Evolutionary conservation across 2,329 filamentous ascomycete species (phyloP), one percentile per base, ranked within the genome.

Genomic region (Fusarium acutatum): DNA sequence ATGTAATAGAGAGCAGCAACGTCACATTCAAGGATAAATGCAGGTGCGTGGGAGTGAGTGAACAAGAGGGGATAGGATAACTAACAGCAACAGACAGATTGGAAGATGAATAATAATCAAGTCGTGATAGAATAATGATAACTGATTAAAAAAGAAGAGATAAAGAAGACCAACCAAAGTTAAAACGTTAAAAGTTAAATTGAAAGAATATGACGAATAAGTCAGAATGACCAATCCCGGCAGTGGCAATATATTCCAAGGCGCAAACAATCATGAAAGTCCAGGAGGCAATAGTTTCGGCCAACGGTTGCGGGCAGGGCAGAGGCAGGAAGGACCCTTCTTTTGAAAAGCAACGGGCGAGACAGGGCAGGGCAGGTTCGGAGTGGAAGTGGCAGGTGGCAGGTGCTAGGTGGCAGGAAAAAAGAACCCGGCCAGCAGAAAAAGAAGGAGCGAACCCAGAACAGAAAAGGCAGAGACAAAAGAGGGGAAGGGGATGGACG

Each of bases 161-260:
- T 43, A 73, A 58, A 38, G 58, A 56, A 47, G 54, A 59, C 40
- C 26, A 68, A 59, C 53, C 37, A 44, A 56, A 18, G 28, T 32
- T 32, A 49, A 32, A 41, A 47, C 18, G 35, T 34, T 28, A 43
- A 43, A 64, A 41, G 44, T 40, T 54, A 49, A 74, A 54, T 22
- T 63, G 35, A 71, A 64, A 64, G 71, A 71, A 58, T 64, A 73
- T 61, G 67, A 73, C 71, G 71, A 68, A 57, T 50, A 52, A 61
- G 60, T 72, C 60, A 59, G 30, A 63, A 67, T 61, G 56, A 59
- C 63, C 59, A 72, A 71, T 58, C 67, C 71, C 67, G 58, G 62
- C 50, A 61, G 67, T 74, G 71, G 71, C 71, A 71, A 73, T 24
- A 40, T 50, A 50, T 74, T 71, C 59, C 71, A 72, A 74, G 69